Conservation (phyloP, 164 flowering plant species). For the Paratinospora sagittata region DNA sequence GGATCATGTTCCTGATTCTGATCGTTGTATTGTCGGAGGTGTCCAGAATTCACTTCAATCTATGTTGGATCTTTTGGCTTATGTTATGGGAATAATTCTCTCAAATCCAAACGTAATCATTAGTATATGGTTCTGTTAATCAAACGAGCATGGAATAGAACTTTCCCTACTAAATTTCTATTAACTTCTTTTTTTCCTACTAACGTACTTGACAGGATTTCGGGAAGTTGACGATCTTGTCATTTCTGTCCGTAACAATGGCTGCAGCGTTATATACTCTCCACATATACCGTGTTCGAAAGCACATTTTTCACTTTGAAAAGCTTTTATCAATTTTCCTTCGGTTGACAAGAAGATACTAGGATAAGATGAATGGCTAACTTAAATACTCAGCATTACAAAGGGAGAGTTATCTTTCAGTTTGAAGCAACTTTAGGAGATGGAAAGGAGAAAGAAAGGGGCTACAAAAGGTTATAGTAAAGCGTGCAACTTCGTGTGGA, state of each 20-base stretch:
- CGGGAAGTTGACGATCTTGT: constrained; percentile 49
- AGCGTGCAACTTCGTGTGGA: background rate
- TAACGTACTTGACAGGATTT: constrained; percentile 34
- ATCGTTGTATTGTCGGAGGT: constrained; percentile 81
- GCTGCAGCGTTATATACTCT: constrained; percentile 50
- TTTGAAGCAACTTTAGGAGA: background rate
- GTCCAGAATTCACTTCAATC: constrained; percentile 87
- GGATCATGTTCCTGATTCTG: constrained; percentile 76
- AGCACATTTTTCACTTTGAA: constrained; percentile 60
- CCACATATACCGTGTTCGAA: constrained; percentile 43
- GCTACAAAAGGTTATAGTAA: background rate
- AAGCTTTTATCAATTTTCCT: constrained; percentile 23
- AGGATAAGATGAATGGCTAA: background rate
- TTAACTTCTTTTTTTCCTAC: background rate
- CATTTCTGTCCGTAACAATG: constrained; percentile 35
- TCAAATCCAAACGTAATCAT: constrained; percentile 65
- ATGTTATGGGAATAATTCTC: constrained; percentile 62
- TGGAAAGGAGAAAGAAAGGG: background rate
- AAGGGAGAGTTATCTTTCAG: too few species aligned
- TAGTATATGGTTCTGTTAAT: background rate
- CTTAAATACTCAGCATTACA: background rate
- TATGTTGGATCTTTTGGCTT: constrained; percentile 52
- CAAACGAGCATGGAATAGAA: background rate
- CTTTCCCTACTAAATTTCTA: background rate
- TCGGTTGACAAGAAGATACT: constrained; percentile 8